Evolutionary conservation across 441 rosid genomes (phyloP).

Genomic region (Macaranga tanarius): DNA sequence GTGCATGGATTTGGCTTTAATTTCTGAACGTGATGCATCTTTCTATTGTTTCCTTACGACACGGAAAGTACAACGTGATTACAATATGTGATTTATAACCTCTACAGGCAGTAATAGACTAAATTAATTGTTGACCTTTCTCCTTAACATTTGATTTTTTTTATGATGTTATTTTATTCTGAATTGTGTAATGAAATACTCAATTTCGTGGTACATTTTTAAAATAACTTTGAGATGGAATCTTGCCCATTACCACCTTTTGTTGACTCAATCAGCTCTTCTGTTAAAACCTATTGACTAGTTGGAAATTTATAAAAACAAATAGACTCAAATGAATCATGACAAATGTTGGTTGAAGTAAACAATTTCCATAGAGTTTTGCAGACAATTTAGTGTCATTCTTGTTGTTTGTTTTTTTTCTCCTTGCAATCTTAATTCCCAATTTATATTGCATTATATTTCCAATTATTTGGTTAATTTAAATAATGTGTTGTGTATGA

Average conservation of each 20-base stretch:
- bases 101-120: neutral
- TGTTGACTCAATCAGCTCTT: neutral
- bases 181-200: neutral
- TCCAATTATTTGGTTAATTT: no score
- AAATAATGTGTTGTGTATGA: no score
- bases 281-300: neutral
- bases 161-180: neutral
- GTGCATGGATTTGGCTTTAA: neutral
- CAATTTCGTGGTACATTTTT: neutral
- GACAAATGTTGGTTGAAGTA: neutral
- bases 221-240: neutral
- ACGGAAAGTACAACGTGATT: neutral
- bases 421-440: no score
- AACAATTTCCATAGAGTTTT: neutral
- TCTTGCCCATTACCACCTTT: neutral
- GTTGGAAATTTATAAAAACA: neutral
- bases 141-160: neutral
- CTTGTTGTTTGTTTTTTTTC: no score
- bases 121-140: neutral
- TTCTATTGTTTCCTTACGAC: neutral
- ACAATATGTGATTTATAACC: neutral
- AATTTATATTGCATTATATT: no score
- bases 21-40: neutral
- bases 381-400: no score
- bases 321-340: neutral